Evolutionary conservation across 176 grass and related monocot species (phyloP).

Genomic region (Stipa capillata): DNA sequence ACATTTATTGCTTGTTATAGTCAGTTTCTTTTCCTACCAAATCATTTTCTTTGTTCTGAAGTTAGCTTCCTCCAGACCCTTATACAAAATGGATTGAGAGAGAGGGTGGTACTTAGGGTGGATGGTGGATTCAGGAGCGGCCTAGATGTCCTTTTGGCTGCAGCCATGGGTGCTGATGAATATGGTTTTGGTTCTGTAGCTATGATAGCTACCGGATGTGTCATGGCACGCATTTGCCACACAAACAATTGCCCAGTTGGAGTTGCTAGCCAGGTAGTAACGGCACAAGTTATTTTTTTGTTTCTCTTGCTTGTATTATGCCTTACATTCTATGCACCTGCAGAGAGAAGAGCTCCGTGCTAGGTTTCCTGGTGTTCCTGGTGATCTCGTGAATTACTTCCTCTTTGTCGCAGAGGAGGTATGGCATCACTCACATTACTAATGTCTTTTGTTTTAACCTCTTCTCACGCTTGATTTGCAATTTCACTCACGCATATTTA

Average conservation of each 20-base stretch:
- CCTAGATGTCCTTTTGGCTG: constrained; percentile 84
- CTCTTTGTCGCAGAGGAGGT: constrained; percentile 99
- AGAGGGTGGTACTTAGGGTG: constrained; percentile 92
- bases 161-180: constrained; percentile 97
- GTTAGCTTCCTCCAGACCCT: constrained; percentile 55
- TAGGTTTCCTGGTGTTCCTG: constrained; percentile 99
- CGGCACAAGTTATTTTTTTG: constrained; percentile 18
- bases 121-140: constrained; percentile 99
- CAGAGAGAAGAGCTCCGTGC: constrained; percentile 99
- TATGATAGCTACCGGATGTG: constrained; percentile 99
- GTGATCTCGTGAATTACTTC: constrained; percentile 98
- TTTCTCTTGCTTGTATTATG: constrained; percentile 20
- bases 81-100: constrained; percentile 90
- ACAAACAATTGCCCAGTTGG: constrained; percentile 99
- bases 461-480: background rate
- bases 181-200: constrained; percentile 99
- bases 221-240: constrained; percentile 99
- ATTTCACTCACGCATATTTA: background rate
- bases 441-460: constrained; percentile 12
- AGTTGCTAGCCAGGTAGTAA: constrained; percentile 95
- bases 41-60: constrained; percentile 31
- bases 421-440: constrained; percentile 7
- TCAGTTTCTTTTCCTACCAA: background rate
- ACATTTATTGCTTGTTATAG: constrained; percentile 15
- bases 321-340: constrained; percentile 31